Conservation (phyloP, 345 rosid genomes). For the Luvunga scandens region DNA sequence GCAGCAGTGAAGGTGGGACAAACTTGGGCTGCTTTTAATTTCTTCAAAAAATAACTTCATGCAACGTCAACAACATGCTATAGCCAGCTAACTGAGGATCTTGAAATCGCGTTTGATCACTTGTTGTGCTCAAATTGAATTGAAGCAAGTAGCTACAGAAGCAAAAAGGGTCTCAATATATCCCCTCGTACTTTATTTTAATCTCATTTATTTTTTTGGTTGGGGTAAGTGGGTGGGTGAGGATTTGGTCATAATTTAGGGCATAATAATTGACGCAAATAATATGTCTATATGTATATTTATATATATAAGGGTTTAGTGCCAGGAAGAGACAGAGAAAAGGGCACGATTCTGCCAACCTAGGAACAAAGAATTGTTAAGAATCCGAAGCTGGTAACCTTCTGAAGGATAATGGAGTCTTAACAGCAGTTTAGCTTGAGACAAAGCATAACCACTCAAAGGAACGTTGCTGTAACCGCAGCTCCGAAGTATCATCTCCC, state of each 20-base stretch:
- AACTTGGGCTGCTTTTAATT: slow-evolving; percentile 2
- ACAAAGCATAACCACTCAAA: slow-evolving; percentile 69
- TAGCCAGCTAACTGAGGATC: not conserved
- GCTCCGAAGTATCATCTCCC: slow-evolving; percentile 71
- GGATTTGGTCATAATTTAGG: slow-evolving; percentile 9
- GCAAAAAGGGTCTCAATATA: not conserved
- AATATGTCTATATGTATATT: not conserved
- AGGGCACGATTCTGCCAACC: slow-evolving; percentile 90
- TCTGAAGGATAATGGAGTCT: slow-evolving; percentile 95
- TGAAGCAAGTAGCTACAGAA: not conserved
- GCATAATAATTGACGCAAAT: not conserved
- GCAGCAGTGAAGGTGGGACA: not conserved
- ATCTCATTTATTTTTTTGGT: not conserved
- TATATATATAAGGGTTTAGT: slow-evolving; percentile 18
- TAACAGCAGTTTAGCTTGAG: slow-evolving; percentile 91
- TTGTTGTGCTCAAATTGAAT: not conserved
- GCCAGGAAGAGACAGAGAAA: slow-evolving; percentile 95
- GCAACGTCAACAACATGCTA: slow-evolving; percentile 21
- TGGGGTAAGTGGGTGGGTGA: not conserved
- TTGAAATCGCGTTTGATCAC: not conserved
- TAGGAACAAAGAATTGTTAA: slow-evolving; percentile 57
- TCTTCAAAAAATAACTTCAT: slow-evolving; percentile 18
- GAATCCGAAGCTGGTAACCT: slow-evolving; percentile 78
- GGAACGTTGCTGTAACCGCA: slow-evolving; percentile 69
- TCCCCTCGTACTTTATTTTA: not conserved